Evolutionary conservation across 2,329 filamentous ascomycete species (phyloP).

Genomic region (Stemphylium vesicarium): DNA sequence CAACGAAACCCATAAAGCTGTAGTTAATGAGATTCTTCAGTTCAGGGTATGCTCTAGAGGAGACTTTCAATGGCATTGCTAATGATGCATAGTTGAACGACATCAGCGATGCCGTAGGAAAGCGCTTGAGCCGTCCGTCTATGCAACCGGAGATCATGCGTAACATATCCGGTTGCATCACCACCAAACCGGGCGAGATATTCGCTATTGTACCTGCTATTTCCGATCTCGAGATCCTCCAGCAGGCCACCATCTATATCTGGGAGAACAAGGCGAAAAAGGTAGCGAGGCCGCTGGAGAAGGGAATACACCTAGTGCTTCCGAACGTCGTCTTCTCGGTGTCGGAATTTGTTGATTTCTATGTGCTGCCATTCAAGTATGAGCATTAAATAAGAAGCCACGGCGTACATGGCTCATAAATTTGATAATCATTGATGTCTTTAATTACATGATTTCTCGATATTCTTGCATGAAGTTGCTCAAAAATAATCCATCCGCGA

Average conservation of each 20-base stretch:
- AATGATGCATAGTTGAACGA: conserved; percentile 1
- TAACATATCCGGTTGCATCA: conserved; percentile 2
- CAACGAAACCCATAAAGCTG: not conserved
- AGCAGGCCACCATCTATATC: conserved; percentile 2
- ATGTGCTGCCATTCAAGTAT: not conserved
- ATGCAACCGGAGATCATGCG: not conserved
- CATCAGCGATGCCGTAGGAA: not conserved
- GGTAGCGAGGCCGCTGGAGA: not conserved
- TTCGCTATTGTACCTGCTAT: conserved; percentile 1
- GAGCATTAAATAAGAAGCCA: not conserved
- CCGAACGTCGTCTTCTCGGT: not conserved
- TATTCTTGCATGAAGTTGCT: conserved; percentile 4
- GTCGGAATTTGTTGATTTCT: not conserved
- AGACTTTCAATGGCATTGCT: not conserved
- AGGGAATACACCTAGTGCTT: conserved; percentile 3
- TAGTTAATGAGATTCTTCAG: not conserved
- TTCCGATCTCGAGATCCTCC: not conserved
- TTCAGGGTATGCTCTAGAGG: not conserved
- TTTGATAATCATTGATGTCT: not conserved
- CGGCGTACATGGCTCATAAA: not conserved
- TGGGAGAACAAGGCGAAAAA: conserved; percentile 1
- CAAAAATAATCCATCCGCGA: conserved; percentile 1
- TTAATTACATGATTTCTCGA: conserved; percentile 2
- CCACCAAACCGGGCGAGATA: not conserved
- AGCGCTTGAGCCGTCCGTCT: conserved; percentile 1